Evolutionary conservation across 768 basidiomycete species (phyloP), one percentile per base, ranked within the genome.

Genomic region (Rossbeevera mucosa): DNA sequence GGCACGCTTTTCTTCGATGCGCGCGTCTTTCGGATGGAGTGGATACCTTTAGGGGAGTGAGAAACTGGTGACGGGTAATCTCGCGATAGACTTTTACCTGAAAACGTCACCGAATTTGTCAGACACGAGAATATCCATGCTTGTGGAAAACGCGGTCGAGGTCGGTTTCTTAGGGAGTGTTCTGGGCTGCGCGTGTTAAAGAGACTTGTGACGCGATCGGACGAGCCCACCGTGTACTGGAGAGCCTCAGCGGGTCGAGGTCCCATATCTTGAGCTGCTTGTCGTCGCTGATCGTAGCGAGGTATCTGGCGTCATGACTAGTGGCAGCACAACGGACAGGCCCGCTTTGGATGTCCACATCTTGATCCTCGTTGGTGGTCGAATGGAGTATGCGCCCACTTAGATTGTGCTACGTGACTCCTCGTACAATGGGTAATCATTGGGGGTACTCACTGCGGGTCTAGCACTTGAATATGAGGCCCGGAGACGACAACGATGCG

Each of bases 41-140:
- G 85, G 73, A 64, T 92, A 88, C 59, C 87, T 88, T 58, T 45
- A 49, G 18, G 18, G 9, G 6, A 12, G 26, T 47, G 36, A 49
- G 42, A 21, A 7, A 30, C 21, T 7, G 3, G 56, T 41, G 33
- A 43, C 5, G 25, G 30, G 38, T 6, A 9, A 31, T 12, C 14
- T 47, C 5, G 18, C 18, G 14, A 33, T 30, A 22, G 31, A 33
- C 56, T 74, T 74, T 49, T 46, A 88, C 91, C 82, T 82, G 72
- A 93, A 95, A 36, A 95, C 80, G 64, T 97, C 95, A 0, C 95
- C 95, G 56, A 96, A 94, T 70, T 96, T 97, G 71, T 99, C 95
- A 2, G 91, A 82, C 12, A 91, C 82, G 2, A 97, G 67, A 53
- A 99, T 83, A 0, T 78, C 82, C 0, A 77, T 79, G 41, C 84